These are phyloP conservation scores for Fusarium humuli DNA, from an alignment of 2,329 filamentous ascomycete species.

Conservation along the genomic window DNA sequence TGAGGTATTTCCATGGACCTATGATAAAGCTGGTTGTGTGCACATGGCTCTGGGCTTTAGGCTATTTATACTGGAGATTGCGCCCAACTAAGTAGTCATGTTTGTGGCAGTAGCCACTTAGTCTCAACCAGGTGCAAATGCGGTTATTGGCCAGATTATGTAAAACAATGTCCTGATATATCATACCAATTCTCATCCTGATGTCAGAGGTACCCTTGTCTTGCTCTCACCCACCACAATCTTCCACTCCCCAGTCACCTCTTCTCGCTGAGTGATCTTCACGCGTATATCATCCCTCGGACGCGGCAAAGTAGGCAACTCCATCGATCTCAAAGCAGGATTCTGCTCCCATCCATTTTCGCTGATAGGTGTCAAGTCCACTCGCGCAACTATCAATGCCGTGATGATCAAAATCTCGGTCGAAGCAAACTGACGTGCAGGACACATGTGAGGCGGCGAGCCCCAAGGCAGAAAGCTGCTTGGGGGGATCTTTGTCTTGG, in stretches of 20 bases:
- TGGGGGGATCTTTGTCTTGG: not conserved
- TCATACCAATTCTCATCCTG: not conserved
- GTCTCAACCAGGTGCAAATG: no score
- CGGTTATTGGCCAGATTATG: no score
- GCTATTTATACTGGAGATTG: no score
- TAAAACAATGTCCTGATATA: not conserved
- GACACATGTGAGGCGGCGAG: not conserved
- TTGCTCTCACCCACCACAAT: not conserved
- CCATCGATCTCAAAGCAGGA: not conserved
- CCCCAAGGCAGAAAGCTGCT: not conserved
- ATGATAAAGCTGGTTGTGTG: no score
- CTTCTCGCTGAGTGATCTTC: not conserved
- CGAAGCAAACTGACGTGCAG: not conserved
- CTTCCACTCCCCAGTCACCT: not conserved
- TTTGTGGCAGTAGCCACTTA: no score
- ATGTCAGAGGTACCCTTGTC: not conserved
- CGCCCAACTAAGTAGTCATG: no score
- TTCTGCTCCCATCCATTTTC: not conserved
- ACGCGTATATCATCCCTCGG: not conserved
- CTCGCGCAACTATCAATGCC: not conserved
- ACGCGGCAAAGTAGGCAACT: not conserved
- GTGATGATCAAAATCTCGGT: not conserved
- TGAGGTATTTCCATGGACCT: no score
- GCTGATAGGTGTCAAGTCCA: not conserved
- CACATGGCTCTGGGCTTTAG: no score